A percentile compares a stretch with the other conserved stretches of the same genome.
These are phyloP conservation scores for Pseudocercospora eumusae DNA, from an alignment of 2,329 filamentous ascomycete genomes.

Conservation along the genomic window DNA sequence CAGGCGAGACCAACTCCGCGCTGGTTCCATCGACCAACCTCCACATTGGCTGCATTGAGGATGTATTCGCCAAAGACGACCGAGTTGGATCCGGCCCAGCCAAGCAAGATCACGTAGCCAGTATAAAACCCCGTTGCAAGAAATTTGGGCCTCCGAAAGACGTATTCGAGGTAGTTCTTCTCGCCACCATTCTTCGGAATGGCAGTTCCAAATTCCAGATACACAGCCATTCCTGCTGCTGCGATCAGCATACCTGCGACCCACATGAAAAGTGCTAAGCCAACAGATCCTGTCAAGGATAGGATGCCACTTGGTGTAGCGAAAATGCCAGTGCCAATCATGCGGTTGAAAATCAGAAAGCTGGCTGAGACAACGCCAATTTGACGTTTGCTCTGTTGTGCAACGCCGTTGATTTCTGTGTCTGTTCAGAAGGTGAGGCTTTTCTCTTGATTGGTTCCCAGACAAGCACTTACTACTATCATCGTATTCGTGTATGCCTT, in stretches of 20 bases:
- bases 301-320: slow-evolving; percentile 32
- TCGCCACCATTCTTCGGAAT: slow-evolving; percentile 65
- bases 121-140: slow-evolving; percentile 62
- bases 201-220: slow-evolving; percentile 66
- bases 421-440: background rate
- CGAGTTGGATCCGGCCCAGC: slow-evolving; percentile 66
- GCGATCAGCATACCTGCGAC: slow-evolving; percentile 50
- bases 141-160: slow-evolving; percentile 58
- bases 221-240: slow-evolving; percentile 63
- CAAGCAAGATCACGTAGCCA: slow-evolving; percentile 63
- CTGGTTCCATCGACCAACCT: slow-evolving; percentile 67
- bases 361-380: slow-evolving; percentile 59
- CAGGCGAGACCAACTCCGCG: slow-evolving; percentile 66
- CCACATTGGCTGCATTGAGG: slow-evolving; percentile 63
- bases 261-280: slow-evolving; percentile 46
- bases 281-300: slow-evolving; percentile 32
- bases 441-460: background rate
- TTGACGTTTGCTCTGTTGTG: slow-evolving; percentile 39
- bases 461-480: slow-evolving; percentile 3
- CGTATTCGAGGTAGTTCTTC: slow-evolving; percentile 53
- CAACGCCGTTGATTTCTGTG: slow-evolving; percentile 5
- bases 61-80: slow-evolving; percentile 72
- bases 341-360: slow-evolving; percentile 46
- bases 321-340: slow-evolving; percentile 37
- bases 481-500: slow-evolving; percentile 10